Base-by-base conservation (phyloP, 2,329 filamentous ascomycete genomes). In the Thielaviopsis euricoi region DNA sequence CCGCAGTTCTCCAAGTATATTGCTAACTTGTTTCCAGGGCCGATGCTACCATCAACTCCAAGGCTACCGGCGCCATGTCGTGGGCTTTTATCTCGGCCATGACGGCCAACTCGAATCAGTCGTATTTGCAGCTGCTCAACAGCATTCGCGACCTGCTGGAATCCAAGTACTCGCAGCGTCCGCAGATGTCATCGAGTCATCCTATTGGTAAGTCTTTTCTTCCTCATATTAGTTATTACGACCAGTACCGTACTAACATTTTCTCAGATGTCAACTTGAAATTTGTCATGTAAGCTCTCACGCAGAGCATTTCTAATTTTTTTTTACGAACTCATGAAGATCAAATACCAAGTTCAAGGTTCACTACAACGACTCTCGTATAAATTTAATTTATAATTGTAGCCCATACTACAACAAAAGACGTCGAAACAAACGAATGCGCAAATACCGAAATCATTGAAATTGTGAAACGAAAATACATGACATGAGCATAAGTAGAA, bases 21-120 rank as follows among this genome's bases (percentile, higher is more conserved):
- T 58, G 19, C 26, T 52, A 55, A 48, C 53, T 19, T 37, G n/a
- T 52, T 50, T 51, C 13, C 64, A 95, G 89, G 60, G 87, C 89
- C 72, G 93, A 98, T 70, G 90, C 93, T 13, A 87, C 83, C 26
- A 96, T 97, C 64, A 81, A 79, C 50, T 83, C 88, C 58, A 80
- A 96, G 72, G 91, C 93, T 37, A 98, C 93, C 0, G 93, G 93
- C 58, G 93, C 93, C 70, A 97, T 98, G 93, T 95, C 89, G 3
- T 96, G 87, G 82, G 93, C 93, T 1, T 98, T 98, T 70, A 93
- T 98, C 70, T 83, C 79, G 1, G 85, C 90, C 21, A 78, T 97
- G 66, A 90, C 87, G 76, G 89, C 90, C 74, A 95, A 95, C 67
- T 89, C 89, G 0, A 85, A 95, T 68, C 93, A 97, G 75, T 95